Conservation (phyloP, 192 early-diverging fungal species). For the Coemansia umbellata region DNA sequence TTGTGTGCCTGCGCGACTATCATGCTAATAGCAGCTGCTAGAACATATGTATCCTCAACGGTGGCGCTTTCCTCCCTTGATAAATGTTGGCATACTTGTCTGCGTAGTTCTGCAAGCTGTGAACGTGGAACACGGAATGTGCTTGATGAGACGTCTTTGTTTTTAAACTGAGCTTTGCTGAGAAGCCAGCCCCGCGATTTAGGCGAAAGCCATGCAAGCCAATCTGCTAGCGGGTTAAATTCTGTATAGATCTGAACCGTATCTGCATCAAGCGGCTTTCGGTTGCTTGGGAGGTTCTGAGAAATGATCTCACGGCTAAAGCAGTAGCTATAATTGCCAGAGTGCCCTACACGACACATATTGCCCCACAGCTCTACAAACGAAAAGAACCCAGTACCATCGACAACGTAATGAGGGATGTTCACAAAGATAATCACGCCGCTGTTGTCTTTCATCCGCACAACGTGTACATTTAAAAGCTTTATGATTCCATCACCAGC, state of each 20-base stretch:
- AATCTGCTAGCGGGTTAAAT: conserved; percentile 30
- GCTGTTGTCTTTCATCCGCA: conserved; percentile 27
- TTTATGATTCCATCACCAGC: conserved; percentile 14
- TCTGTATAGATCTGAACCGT: conserved; percentile 23
- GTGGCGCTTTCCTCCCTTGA: neutral
- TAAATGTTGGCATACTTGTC: conserved; percentile 4
- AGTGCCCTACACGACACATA: conserved; percentile 12
- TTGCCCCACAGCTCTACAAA: conserved; percentile 44
- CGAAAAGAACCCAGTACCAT: conserved; percentile 39
- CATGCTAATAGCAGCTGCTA: conserved; percentile 39
- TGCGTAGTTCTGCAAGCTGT: conserved; percentile 8
- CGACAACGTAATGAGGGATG: conserved; percentile 41
- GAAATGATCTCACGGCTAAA: conserved; percentile 39
- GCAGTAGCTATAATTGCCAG: conserved; percentile 5
- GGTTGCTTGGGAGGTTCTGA: conserved; percentile 14
- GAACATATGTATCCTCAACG: conserved; percentile 11
- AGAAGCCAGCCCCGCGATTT: conserved; percentile 27
- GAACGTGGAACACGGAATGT: conserved; percentile 30
- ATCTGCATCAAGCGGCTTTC: conserved; percentile 17
- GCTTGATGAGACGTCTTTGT: conserved; percentile 18
- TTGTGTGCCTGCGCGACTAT: conserved; percentile 33
- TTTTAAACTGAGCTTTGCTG: conserved; percentile 24
- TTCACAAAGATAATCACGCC: conserved; percentile 39
- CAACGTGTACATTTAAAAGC: conserved; percentile 26
- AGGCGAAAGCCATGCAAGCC: conserved; percentile 47